Evolutionary conservation across 345 rosid species (phyloP).

Genomic region (Bruguiera gymnorhiza): DNA sequence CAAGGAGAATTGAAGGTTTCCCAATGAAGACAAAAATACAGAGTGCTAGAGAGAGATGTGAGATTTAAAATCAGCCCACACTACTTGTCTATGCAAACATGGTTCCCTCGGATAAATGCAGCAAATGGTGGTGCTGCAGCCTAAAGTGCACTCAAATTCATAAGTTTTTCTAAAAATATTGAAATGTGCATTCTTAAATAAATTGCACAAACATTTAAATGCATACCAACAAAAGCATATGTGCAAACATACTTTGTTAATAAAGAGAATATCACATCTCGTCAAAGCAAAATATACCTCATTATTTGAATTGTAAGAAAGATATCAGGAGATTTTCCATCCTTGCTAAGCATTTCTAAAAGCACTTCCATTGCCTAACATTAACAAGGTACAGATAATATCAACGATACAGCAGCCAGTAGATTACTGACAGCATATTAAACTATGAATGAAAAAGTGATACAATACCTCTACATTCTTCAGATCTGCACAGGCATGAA

Average conservation of each 20-base stretch:
- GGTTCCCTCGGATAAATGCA: no score
- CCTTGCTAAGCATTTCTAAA: constrained; percentile 76
- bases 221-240: no score
- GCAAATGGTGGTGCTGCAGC: no score
- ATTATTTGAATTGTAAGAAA: constrained; percentile 58
- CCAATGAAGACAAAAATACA: no score
- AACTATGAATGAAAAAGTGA: constrained; percentile 14
- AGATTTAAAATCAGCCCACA: no score
- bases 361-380: constrained; percentile 70
- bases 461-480: constrained; percentile 63
- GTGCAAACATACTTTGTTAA: no score
- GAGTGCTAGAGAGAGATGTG: no score
- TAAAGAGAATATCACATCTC: background rate
- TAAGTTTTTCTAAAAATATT: no score
- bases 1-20: background rate
- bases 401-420: background rate
- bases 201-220: no score
- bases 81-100: no score
- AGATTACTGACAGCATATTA: constrained; percentile 4
- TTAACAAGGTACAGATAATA: constrained; percentile 1
- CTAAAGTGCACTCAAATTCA: no score
- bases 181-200: no score
- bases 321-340: constrained; percentile 55
- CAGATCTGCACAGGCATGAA: constrained; percentile 80
- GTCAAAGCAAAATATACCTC: constrained; percentile 44